phyloP scores from a whole-genome alignment of 768 basidiomycete species.

The Amyloporia xantha region DNA sequence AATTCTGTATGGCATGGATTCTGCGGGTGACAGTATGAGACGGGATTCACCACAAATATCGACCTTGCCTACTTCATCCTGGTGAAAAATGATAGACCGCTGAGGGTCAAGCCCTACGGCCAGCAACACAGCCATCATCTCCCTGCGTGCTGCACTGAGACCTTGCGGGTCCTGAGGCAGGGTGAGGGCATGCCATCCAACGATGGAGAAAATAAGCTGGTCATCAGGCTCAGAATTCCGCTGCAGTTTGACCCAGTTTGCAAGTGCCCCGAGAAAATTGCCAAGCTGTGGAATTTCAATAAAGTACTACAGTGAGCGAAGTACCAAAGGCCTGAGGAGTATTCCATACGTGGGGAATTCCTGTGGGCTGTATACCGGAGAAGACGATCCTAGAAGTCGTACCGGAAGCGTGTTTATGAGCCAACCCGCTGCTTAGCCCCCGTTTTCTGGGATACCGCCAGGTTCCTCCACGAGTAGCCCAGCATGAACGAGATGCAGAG shows the following conservation, averaged over 20 bases:
- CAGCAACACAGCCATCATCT: slow-evolving; percentile 78
- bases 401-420: no score
- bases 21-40: slow-evolving; percentile 31
- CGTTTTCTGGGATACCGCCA: no score
- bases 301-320: background rate
- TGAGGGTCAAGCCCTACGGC: slow-evolving; percentile 82
- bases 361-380: slow-evolving; percentile 92
- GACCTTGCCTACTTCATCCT: slow-evolving; percentile 69
- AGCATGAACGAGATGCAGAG: no score
- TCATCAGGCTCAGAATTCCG: slow-evolving; percentile 49
- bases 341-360: slow-evolving; percentile 72
- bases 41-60: background rate
- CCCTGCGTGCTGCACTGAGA: slow-evolving; percentile 55
- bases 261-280: slow-evolving; percentile 87
- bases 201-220: slow-evolving; percentile 75
- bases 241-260: slow-evolving; percentile 85
- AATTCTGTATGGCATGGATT: slow-evolving; percentile 81
- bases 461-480: no score
- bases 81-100: slow-evolving; percentile 72
- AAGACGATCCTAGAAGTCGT: slow-evolving; percentile 46
- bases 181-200: slow-evolving; percentile 92
- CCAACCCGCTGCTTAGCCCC: no score
- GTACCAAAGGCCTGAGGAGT: background rate
- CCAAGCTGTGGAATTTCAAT: slow-evolving; percentile 77
- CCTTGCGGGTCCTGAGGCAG: slow-evolving; percentile 75